Evolutionary conservation across 495 filamentous ascomycete genomes (phyloP), one percentile per base, ranked within the genome.

Genomic region (Friedmanniomyces endolithicus): DNA sequence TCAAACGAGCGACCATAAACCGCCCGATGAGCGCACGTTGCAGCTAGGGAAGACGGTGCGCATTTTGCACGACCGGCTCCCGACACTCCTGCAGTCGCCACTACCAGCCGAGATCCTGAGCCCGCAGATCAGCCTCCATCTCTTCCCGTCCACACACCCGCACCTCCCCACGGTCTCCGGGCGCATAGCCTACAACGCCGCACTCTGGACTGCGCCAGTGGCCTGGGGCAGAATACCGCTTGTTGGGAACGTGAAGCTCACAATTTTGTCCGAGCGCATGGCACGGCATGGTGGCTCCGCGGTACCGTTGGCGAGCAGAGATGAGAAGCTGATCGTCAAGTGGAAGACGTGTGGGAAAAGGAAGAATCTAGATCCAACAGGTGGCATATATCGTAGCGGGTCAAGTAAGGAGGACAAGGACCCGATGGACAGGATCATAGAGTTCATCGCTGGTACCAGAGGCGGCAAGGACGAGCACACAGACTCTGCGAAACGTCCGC

Each of bases 131-230:
- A 84, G 82, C n/a, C 81, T 98, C 25, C 85, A 94, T 68, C 85
- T 97, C 53, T 98, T 98, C 72, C 92, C 92, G 25, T 89, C 88
- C 1, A 96, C 92, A 0, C 94, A 98, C 64, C 94, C 89, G 1
- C 86, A 96, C 65, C 86, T 98, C 12, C 92, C 92, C 46, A 85
- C 81, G 9, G 94, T 96, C 48, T 83, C 86, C 6, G 92, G 92
- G 41, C 80, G 87, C 29, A 85, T 95, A 14, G 82, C 87, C 29
- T 98, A 98, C 67, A 84, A 84, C 40, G 90, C 92, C 19, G 92
- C 92, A 1, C 74, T 98, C 16, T 96, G 90, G 90, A 95, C 92
- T 1, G 83, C 88, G 0, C 92, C 92, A 0, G 80, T 98, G 23
- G 94, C 90, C 17, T 98, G 92, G 92, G 90, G 94, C 61, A 82